Evolutionary conservation across 2,329 filamentous ascomycete species (phyloP), one percentile per base, ranked within the genome.

Genomic region (Fusarium newnesense): DNA sequence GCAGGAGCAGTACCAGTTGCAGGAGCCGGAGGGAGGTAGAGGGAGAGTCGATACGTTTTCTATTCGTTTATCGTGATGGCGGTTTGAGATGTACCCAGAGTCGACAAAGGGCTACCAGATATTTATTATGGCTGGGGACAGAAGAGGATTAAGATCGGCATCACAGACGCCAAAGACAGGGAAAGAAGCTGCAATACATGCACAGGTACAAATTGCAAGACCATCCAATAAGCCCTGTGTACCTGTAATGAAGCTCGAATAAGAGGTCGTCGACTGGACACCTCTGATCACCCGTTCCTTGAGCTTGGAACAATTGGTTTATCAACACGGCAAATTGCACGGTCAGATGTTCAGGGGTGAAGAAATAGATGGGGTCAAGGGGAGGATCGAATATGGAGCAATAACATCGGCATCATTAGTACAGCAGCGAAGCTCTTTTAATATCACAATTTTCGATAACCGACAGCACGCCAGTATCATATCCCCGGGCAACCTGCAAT

Each of bases 401-500:
- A 47, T 39, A 32, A 44, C 57, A 39, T 28, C 39, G 39, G 53
- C 46, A 58, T 58, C 30, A 28, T 36, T 58, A 34, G n/a, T 21
- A 50, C 42, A 59, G 56, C 56, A 40, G 40, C 56, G 34, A 39
- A 47, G 40, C 56, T 50, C 63, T 60, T 72, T 74, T 70, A 60
- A 69, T 39, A 65, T 37, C 34, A 56, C 18, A 12, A 53, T 42
- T 39, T 24, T 59, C 32, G 32, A 64, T 59, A 40, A 34, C 30
- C 16, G 37, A 37, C 28, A 50, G 57, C 21, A 56, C 46, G 56
- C 34, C 26, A 57, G 56, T 65, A 67, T 65, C 69, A 76, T 77
- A 71, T 78, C 72, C 66, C 74, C 30, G 66, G 74, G 74, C 76
- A 78, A 78, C 76, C 62, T 69, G 28, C 60, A 9, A 36, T 59